phyloP scores from a whole-genome alignment of 2,329 filamentous ascomycete species.

The Aspergillus hortae region DNA sequence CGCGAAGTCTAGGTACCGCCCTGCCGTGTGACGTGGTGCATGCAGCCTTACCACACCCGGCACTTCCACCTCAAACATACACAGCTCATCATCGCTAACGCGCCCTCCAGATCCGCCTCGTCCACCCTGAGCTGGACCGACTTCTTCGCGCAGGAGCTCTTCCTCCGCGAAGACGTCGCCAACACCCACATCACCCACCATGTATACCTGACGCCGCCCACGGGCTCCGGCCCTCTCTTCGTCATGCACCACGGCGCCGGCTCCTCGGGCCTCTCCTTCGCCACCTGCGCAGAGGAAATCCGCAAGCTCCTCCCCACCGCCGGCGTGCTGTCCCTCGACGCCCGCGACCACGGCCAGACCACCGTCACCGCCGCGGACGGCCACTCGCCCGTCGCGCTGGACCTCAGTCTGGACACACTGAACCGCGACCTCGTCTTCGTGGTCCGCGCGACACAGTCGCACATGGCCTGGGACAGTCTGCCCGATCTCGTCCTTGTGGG shows the following conservation, averaged over 20 bases:
- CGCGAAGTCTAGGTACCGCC: not conserved
- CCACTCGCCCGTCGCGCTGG: conserved; percentile 40
- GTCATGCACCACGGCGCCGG: conserved; percentile 94
- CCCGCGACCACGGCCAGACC: conserved; percentile 79
- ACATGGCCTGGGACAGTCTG: conserved; percentile 69
- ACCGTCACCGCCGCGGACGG: conserved; percentile 21
- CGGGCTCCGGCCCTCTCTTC: conserved; percentile 72
- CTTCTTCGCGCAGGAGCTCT: conserved; percentile 87
- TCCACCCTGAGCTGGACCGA: conserved; percentile 76
- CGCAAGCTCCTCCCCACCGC: conserved; percentile 72
- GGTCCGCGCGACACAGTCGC: conserved; percentile 61
- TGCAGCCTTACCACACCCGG: no score
- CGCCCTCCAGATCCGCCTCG: conserved; percentile 30
- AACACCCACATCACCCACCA: conserved; percentile 63
- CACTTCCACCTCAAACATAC: no score
- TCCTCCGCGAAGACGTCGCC: conserved; percentile 48
- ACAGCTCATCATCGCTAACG: not conserved
- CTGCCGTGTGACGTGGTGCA: no score
- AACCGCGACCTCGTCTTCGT: conserved; percentile 69
- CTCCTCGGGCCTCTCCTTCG: conserved; percentile 89
- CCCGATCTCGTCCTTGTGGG: conserved; percentile 81
- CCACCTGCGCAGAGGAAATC: conserved; percentile 73
- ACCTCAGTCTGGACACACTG: conserved; percentile 71
- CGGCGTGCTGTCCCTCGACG: conserved; percentile 81
- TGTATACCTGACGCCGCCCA: conserved; percentile 80